Evolutionary conservation across 192 early-diverging fungal species (phyloP), one percentile per base, ranked within the genome.

Genomic region (Rhizoclosmatium sp.): DNA sequence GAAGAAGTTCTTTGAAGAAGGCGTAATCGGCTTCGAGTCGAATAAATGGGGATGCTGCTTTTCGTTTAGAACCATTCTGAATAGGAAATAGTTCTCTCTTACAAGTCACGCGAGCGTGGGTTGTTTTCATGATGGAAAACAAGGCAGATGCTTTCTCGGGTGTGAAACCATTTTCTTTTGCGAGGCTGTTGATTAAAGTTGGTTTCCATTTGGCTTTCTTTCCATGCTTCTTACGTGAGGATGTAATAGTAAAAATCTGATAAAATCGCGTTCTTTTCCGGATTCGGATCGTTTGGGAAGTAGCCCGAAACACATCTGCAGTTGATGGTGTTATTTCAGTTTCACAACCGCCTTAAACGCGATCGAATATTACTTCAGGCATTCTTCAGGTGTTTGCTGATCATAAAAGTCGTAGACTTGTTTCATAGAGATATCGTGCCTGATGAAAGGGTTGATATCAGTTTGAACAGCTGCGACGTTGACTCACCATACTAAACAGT

Each of bases 41-140:
- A 40, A 87, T 64, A 58, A 85, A 86, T 0, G 86, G 83, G 40
- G 83, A 81, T 48, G 79, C 85, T 90, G 67, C 39, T 4, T 65
- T 65, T 65, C 21, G 0, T 58, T 21, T 7, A 42, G 21, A 64
- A 41, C 21, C 5, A 7, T 19, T 69, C 47, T 47, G 68, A 4
- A 71, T 56, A n/a, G 47, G 14, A 80, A 56, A 45, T 16, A 39
- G 21, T 16, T 9, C 61, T 12, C 23, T 47, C 75, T 1, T 76
- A 89, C 89, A 70, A 23, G 71, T 75, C 16, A 65, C 41, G 39
- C 78, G 40, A 14, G 75, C 67, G 70, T 89, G 86, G 16, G 85
- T 90, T 47, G 45, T 60, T 62, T 88, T 87, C 80, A 90, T 85
- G 49, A 90, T 88, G 10, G 89, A 89, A 78, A 90, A 90, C 71